Percentiles rank a stretch among this genome's conserved stretches.
phyloP scores from a whole-genome alignment of 1,284 basidiomycete genomes.

The Ustilago trichophora region DNA sequence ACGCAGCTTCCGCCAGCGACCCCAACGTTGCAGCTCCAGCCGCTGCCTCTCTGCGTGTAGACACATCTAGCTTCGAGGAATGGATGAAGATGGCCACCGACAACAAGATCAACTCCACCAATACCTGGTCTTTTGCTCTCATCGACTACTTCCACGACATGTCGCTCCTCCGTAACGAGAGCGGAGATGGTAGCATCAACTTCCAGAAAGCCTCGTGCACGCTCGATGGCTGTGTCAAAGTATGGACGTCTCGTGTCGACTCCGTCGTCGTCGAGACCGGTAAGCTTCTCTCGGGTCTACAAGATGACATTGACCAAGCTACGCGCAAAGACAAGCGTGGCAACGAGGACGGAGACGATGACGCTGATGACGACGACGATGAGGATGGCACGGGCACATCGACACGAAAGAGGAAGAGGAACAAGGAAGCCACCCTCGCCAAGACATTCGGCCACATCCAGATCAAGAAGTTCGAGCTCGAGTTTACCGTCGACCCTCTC shows the following conservation, averaged over 20 bases:
- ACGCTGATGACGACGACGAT: constrained; percentile 68
- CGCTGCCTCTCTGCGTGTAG: constrained; percentile 52
- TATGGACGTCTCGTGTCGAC: constrained; percentile 98
- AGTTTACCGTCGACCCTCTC: constrained; percentile 94
- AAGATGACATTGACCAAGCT: constrained; percentile 68
- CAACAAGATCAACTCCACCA: constrained; percentile 98
- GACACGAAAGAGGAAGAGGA: constrained; percentile 68
- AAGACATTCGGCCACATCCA: constrained; percentile 74
- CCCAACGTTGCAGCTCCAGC: constrained; percentile 12
- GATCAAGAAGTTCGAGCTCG: constrained; percentile 77
- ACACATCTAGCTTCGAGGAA: constrained; percentile 74
- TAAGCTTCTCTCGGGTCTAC: constrained; percentile 90
- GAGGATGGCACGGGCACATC: constrained; percentile 74
- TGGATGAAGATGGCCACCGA: constrained; percentile 99
- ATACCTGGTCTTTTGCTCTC: constrained; percentile 97
- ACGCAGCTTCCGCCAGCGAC: constrained; percentile 7
- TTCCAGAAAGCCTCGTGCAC: constrained; percentile 98
- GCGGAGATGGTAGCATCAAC: constrained; percentile 75
- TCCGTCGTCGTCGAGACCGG: constrained; percentile 96
- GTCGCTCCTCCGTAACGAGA: constrained; percentile 78
- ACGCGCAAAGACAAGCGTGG: constrained; percentile 44
- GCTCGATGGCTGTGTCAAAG: constrained; percentile 98
- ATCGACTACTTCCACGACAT: constrained; percentile 99
- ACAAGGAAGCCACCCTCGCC: constrained; percentile 63
- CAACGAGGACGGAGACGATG: constrained; percentile 68